Evolutionary conservation across 2,329 filamentous ascomycete genomes (phyloP), one percentile per base, ranked within the genome.

Genomic region (Biscogniauxia sp.): DNA sequence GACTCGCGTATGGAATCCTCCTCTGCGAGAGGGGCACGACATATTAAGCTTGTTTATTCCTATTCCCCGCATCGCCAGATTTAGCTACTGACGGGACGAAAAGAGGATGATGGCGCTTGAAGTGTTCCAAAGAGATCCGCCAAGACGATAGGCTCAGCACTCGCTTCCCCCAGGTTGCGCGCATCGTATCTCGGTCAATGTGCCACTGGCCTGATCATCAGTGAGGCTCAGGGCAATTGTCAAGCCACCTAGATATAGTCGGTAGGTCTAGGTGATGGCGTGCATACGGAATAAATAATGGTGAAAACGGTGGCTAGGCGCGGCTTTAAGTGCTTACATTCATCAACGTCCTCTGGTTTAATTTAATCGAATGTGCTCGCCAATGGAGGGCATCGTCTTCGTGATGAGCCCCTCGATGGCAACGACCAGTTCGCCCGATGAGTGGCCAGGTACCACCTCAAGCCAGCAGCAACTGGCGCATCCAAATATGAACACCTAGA

Each of bases 21-120:
- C 50, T 51, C 57, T 65, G 58, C 64, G 62, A 66, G 63, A 66
- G 64, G 37, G 60, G 54, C 50, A 57, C 25, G n/a, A 51, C 60
- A 70, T 70, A 70, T 68, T 66, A 66, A 64, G 54, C 61, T 64
- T 59, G 65, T 66, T 61, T 70, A 70, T 69, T 70, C 60, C 63
- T 64, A 61, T 69, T 69, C 64, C 62, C 63, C 65, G 60, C 61
- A 59, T 53, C 45, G 56, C 64, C 68, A 58, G 56, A 56, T 51
- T 59, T 58, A 61, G 56, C 58, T 58, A 20, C 52, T 60, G 58
- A 51, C 66, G 56, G 65, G 60, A 64, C 61, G 23, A 59, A 61
- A 51, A 55, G 58, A 53, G 41, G 62, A 59, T 59, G 58, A 60
- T 50, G 56, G 50, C 17, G 45, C 32, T 45, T 45, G 13, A 45